Base-by-base conservation (phyloP, 352 stramenopile species). In the Phytopythium vexans region DNA sequence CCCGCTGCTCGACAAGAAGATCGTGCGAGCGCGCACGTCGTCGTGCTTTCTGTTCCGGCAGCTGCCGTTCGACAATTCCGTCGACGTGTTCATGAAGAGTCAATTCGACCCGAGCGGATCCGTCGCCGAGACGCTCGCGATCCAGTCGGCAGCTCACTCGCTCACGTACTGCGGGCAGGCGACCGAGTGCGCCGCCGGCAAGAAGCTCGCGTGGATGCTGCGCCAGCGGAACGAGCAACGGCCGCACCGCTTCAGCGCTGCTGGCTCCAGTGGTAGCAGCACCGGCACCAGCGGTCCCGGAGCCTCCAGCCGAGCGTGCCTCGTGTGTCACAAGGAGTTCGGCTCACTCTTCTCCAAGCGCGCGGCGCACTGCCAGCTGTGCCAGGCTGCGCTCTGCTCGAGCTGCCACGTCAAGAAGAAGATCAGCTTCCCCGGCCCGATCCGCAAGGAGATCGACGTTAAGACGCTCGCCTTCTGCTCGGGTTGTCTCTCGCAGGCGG, bases 61-160 rank as follows among this genome's bases (percentile, higher is more conserved):
- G 44, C 41, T 68, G 1, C 58, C 63, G 39, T 56, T 56, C 39
- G 41, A 35, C 31, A 68, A 74, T 49, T 62, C 50, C 14, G 68
- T 83, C 27, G 65, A 80, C 40, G 65, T 81, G 27, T 78, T 77
- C 53, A 72, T 78, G 59, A 77, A 68, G 44, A 75, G 68, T n/a
- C 67, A 67, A 35, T 70, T 78, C 45, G 62, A 74, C 34, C 61
- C 67, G 31, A 69, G 71, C 43, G 69, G 69, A 1, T 77, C 64
- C 6, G 53, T 71, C 0, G 54, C 62, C 1, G 60, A 68, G 27
- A 62, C 56, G 12, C 49, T 74, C 9, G 66, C 70, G 15, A 41
- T 74, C 6, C 46, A 66, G 9, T 72, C 62, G n/a, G 66, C 66
- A 31, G 62, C 59, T 0, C 65, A 63, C 39, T 71, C 62, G 27